A percentile compares a stretch with the other conserved stretches of the same genome.
phyloP scores from a whole-genome alignment of 768 basidiomycete genomes.

The Rhodotorula taiwanensis region DNA sequence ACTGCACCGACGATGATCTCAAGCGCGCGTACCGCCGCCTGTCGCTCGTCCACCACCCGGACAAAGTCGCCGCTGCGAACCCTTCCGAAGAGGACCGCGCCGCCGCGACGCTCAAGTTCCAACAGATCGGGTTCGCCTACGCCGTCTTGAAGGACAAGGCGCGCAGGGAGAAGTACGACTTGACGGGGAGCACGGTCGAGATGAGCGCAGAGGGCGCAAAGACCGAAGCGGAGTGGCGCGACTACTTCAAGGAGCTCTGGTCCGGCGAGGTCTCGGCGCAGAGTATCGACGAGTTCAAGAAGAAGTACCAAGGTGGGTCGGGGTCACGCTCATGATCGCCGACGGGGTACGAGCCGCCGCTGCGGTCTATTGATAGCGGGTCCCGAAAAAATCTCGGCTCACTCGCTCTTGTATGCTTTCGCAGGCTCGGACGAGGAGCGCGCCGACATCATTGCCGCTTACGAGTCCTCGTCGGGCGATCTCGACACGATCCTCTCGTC shows the following conservation, averaged over 20 bases:
- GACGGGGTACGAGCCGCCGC: not conserved
- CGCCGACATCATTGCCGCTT: slow-evolving; percentile 69
- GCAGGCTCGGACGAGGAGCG: slow-evolving; percentile 79
- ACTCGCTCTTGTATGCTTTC: not conserved
- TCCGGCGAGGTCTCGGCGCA: slow-evolving; percentile 36
- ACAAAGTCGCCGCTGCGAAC: slow-evolving; percentile 61
- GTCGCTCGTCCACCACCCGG: slow-evolving; percentile 78
- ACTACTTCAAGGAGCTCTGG: slow-evolving; percentile 60
- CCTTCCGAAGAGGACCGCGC: slow-evolving; percentile 58
- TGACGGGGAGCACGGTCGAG: slow-evolving; percentile 78
- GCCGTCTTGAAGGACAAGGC: slow-evolving; percentile 74
- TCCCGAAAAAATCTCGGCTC: no score
- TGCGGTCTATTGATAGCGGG: no score
- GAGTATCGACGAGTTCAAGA: slow-evolving; percentile 86
- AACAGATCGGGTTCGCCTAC: slow-evolving; percentile 83
- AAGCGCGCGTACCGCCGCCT: slow-evolving; percentile 64
- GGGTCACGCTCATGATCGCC: not conserved
- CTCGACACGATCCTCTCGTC: slow-evolving; percentile 73
- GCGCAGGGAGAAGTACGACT: slow-evolving; percentile 69
- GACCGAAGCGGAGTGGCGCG: slow-evolving; percentile 80
- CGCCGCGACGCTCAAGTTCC: slow-evolving; percentile 70
- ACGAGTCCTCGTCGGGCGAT: slow-evolving; percentile 62
- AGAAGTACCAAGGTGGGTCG: slow-evolving; percentile 75
- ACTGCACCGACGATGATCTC: slow-evolving; percentile 20
- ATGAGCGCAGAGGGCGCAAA: slow-evolving; percentile 53